Conservation (phyloP, 169 alveolate species). For the Amoebophrya sp. region DNA sequence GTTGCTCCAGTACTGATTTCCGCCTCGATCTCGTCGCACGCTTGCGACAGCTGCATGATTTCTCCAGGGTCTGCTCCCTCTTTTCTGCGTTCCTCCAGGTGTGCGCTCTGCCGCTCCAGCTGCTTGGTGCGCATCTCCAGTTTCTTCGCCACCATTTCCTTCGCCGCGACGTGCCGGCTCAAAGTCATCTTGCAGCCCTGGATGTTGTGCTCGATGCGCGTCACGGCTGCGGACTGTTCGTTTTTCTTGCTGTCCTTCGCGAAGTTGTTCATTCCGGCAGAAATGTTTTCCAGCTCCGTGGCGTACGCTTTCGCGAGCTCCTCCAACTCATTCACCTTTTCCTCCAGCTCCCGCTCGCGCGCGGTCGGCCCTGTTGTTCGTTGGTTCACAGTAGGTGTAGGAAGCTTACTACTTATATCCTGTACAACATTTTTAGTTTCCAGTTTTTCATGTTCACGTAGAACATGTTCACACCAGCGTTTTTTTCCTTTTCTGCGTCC, state of each 20-base stretch:
- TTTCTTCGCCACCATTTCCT: neutral
- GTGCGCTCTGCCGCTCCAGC: neutral
- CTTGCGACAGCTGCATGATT: neutral
- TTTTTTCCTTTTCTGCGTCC: neutral
- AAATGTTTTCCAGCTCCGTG: neutral
- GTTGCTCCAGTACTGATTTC: too few relatives aligned
- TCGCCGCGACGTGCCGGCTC: neutral
- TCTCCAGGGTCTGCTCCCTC: neutral
- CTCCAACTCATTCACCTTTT: neutral
- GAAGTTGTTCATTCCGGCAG: neutral
- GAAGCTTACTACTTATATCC: too few relatives aligned
- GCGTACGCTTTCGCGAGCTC: neutral
- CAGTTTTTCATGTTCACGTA: neutral
- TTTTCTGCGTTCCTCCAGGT: neutral
- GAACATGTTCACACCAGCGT: too few relatives aligned
- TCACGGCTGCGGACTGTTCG: neutral
- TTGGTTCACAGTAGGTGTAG: too few relatives aligned
- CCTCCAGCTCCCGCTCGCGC: neutral
- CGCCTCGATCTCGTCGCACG: neutral
- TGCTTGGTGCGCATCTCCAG: neutral
- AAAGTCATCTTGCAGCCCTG: neutral
- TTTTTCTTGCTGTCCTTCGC: neutral
- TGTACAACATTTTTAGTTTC: neutral
- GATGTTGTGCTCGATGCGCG: neutral
- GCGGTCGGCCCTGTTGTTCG: neutral